Evolutionary conservation across 2,329 filamentous ascomycete species (phyloP), one percentile per base, ranked within the genome.

Genomic region (Mycosphaerella sp.): DNA sequence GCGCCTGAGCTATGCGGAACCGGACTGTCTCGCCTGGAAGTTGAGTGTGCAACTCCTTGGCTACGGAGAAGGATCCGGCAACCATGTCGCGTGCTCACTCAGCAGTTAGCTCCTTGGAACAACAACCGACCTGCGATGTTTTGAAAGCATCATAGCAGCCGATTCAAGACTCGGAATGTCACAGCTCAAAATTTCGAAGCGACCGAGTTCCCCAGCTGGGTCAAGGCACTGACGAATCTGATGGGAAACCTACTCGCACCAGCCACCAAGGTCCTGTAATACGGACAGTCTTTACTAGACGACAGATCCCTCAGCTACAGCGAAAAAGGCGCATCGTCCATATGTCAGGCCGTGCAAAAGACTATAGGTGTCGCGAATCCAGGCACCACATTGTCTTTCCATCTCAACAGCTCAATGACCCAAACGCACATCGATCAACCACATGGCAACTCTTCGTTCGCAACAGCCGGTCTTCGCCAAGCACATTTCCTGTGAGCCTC

Each of bases 221-320:
- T 50, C 25, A 48, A 58, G n/a, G 47, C 56, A 7, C 37, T 56
- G 14, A 54, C 51, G 16, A 39, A 52, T 13, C 28, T 58, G 25
- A 53, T 56, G 44, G 56, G 56, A 27, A 44, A 54, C 10, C 45
- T 56, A 3, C 27, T 44, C 28, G 48, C 56, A 13, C 50, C 53
- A 27, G 53, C 56, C 3, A 52, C 44, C 44, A 47, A 42, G 42
- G 53, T 56, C 4, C 50, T 50, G 6, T 58, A 56, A 47, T 58
- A 58, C 28, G 53, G 47, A 16, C 48, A 58, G 25, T 54, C 50
- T 6, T 17, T 56, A 9, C 41, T 56, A 16, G 56, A 58, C 17
- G 50, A 56, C 30, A 53, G 53, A 12, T 47, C 47, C 9, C 53
- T 53, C 2, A 39, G 35, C 7, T 56, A 58, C 35, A 50, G 35